These are phyloP conservation scores for Diaporthe aspalathi DNA, from an alignment of 2,329 filamentous ascomycete genomes.

Conservation along the genomic window DNA sequence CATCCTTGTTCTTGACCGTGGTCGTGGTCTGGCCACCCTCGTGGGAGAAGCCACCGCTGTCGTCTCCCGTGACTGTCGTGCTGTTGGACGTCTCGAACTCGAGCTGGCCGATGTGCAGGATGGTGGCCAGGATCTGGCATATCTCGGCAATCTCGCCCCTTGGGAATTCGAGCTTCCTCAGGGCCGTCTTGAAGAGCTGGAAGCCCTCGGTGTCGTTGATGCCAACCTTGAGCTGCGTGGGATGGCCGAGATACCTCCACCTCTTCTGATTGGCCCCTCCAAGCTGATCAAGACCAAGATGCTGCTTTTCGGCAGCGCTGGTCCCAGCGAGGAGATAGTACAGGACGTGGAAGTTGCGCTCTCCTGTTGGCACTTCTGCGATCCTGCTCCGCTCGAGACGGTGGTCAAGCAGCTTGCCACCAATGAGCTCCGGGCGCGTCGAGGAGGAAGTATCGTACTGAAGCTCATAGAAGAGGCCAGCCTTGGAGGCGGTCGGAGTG, in stretches of 20 bases:
- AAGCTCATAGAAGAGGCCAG: slow-evolving; percentile 93
- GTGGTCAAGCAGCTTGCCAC: slow-evolving; percentile 94
- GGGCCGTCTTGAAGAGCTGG: slow-evolving; percentile 95
- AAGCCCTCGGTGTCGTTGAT: slow-evolving; percentile 97
- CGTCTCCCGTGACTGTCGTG: slow-evolving; percentile 83
- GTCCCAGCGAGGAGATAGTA: slow-evolving; percentile 97
- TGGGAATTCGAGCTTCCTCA: slow-evolving; percentile 94
- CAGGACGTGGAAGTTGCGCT: slow-evolving; percentile 94
- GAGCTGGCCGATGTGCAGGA: slow-evolving; percentile 97
- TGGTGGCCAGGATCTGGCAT: slow-evolving; percentile 91
- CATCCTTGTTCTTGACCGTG: slow-evolving; percentile 92
- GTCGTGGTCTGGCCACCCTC: slow-evolving; percentile 90
- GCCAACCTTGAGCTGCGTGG: slow-evolving; percentile 95
- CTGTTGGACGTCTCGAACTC: slow-evolving; percentile 88
- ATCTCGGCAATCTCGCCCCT: slow-evolving; percentile 95
- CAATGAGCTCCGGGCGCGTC: slow-evolving; percentile 87
- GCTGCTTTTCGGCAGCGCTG: slow-evolving; percentile 87
- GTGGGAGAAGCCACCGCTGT: slow-evolving; percentile 95
- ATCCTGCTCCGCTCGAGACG: slow-evolving; percentile 92
- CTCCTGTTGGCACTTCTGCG: slow-evolving; percentile 90
- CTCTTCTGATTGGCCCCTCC: slow-evolving; percentile 72
- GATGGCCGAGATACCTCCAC: slow-evolving; percentile 97
- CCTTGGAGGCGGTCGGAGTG: slow-evolving; percentile 94
- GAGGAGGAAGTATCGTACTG: slow-evolving; percentile 94
- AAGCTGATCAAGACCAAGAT: slow-evolving; percentile 74